Evolutionary conservation across 225 moss, liverwort and hornwort genomes (phyloP).

Genomic region (Antitrichia curtipendula): DNA sequence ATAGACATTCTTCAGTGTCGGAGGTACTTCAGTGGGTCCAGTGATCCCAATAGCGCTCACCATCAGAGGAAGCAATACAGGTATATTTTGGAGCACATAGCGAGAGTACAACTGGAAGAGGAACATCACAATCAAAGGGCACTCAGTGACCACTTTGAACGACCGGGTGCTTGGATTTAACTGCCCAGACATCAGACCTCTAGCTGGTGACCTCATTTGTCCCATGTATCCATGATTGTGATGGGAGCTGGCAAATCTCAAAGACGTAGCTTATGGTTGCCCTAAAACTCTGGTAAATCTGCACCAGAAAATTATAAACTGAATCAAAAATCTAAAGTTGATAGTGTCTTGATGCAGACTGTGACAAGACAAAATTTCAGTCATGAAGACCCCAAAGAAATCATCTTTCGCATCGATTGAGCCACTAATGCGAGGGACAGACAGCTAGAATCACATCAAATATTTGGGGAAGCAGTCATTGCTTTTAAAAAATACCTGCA

Average conservation of each 20-base stretch:
- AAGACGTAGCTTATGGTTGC: constrained; percentile 69
- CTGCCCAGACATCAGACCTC: constrained; percentile 79
- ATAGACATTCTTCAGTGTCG: constrained; percentile 69
- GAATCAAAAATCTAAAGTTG: background rate
- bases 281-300: constrained; percentile 86
- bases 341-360: background rate
- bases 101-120: constrained; percentile 86
- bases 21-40: constrained; percentile 67
- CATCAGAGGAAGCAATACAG: constrained; percentile 84
- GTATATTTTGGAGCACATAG: constrained; percentile 73
- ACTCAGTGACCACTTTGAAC: constrained; percentile 92
- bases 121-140: constrained; percentile 94
- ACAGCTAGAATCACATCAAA: background rate
- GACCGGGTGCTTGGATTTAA: constrained; percentile 82
- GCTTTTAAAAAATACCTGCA: background rate
- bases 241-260: constrained; percentile 74
- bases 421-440: background rate
- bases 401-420: background rate
- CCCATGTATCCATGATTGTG: constrained; percentile 84
- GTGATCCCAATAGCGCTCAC: constrained; percentile 83
- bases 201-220: constrained; percentile 69
- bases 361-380: background rate
- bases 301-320: constrained; percentile 7
- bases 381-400: background rate
- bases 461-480: background rate